Evolutionary conservation across 23 red algal species (phyloP), one percentile per base, ranked within the genome.

Genomic region (Gracilaria gracilis): DNA sequence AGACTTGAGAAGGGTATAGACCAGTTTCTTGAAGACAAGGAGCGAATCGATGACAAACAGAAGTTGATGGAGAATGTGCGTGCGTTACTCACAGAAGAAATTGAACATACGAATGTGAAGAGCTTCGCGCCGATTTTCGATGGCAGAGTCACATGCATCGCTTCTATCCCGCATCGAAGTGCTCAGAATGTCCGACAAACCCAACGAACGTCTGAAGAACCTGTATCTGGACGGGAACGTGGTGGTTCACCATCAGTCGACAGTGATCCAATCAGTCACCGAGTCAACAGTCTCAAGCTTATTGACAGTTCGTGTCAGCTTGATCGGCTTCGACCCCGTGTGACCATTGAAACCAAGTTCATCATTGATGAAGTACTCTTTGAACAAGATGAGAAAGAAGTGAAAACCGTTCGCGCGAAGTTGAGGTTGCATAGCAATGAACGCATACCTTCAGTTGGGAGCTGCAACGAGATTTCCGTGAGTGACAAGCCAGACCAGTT

Each of bases 1-100:
- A 77, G 72, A 34, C 72, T 77, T 9, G 23, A 77, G 50, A 77
- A 25, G 25, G 72, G 72, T 48, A 29, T 77, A 27, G 55, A 64
- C 59, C 16, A 37, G 21, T 85, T 50, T 38, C 57, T 50, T 51
- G 37, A 64, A 50, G 51, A 85, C 61, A 82, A 25, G 21, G 57
- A 61, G 59, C 81, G 58, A 61, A 50, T 61, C 20, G 47, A 65
- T 44, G 59, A 85, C 42, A 70, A 70, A 27, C 5, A 50, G 36
- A 44, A 35, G 42, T 46, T 69, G 58, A 27, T 70, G 81, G 61
- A 50, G 40, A 77, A 51, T 9, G 59, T 67, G 14, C 54, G 29
- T 42, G 14, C 19, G 50, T 13, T 66, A 1, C 81, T 85, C 61
- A 17, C 33, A 38, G 51, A 42, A 37, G 59, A 46, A 69, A 14